Evolutionary conservation across 495 filamentous ascomycete species (phyloP).

Genomic region (Penicillium antarcticum): DNA sequence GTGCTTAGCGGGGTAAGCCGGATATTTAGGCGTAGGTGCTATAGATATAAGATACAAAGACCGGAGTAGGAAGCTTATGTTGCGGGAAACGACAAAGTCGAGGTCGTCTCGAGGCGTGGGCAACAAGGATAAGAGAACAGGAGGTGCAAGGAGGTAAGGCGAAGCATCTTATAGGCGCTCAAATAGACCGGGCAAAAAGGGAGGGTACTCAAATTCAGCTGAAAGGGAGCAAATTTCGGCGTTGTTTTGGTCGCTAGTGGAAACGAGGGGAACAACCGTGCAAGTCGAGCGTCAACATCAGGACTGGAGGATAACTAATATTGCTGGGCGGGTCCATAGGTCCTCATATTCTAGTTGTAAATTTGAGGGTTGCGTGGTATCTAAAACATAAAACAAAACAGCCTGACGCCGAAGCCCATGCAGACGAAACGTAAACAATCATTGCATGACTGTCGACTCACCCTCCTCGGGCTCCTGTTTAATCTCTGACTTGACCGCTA

Average conservation of each 20-base stretch:
- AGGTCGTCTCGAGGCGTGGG: background rate
- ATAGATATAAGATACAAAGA: constrained; percentile 6
- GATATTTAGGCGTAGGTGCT: constrained; percentile 9
- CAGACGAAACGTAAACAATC: constrained; percentile 1
- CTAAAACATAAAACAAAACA: constrained; percentile 2
- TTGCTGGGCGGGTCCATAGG: too few species aligned
- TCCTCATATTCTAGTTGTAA: too few species aligned
- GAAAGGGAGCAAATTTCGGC: constrained; percentile 12
- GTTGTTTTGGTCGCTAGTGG: constrained; percentile 6
- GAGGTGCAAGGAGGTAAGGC: constrained; percentile 4
- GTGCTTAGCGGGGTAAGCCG: constrained; percentile 20
- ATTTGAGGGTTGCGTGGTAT: constrained; percentile 14
- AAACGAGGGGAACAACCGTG: constrained; percentile 2
- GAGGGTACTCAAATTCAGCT: background rate
- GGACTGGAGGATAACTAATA: constrained; percentile 6
- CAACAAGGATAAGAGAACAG: background rate
- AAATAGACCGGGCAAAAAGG: constrained; percentile 2
- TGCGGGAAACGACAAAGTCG: background rate
- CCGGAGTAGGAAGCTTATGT: background rate
- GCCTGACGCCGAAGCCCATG: background rate
- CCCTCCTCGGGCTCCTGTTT: constrained; percentile 15
- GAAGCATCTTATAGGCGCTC: constrained; percentile 20
- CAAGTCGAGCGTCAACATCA: constrained; percentile 10
- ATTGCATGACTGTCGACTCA: constrained; percentile 13
- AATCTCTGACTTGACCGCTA: constrained; percentile 9